Conservation (phyloP, 140 eudicot genomes). For the Anethum foeniculum region DNA sequence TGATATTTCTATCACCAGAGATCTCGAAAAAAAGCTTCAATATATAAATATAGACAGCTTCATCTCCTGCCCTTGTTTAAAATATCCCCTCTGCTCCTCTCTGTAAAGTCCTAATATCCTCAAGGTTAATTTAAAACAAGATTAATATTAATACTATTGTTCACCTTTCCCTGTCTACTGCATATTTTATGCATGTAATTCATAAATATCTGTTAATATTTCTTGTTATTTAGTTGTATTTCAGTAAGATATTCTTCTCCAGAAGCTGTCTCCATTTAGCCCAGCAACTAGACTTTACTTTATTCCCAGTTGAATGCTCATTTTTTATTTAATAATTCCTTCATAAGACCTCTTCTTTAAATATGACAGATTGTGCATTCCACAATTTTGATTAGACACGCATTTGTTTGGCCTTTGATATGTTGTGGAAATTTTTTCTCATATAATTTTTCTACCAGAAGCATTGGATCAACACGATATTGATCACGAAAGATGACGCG, state of each 20-base stretch:
- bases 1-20: constrained; percentile 14
- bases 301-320: constrained; percentile 12
- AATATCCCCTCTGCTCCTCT: constrained; percentile 26
- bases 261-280: constrained; percentile 55
- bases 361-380: neutral
- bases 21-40: constrained; percentile 15
- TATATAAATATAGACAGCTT: neutral
- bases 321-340: neutral
- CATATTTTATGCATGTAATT: neutral
- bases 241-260: constrained; percentile 19
- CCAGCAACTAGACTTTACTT: constrained; percentile 56
- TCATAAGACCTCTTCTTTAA: neutral
- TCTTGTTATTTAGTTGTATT: constrained; percentile 1
- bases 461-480: neutral
- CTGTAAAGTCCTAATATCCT: constrained; percentile 42
- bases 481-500: constrained; percentile 31
- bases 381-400: neutral
- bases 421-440: constrained; percentile 1
- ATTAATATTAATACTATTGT: neutral
- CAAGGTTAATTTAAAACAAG: constrained; percentile 10
- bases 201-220: neutral
- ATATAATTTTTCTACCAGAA: neutral
- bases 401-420: constrained; percentile 6
- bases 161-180: constrained; percentile 21
- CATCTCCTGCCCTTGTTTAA: constrained; percentile 22